These are phyloP conservation scores for Salix koriyanagi DNA, from an alignment of 345 rosid species.

Conservation along the genomic window DNA sequence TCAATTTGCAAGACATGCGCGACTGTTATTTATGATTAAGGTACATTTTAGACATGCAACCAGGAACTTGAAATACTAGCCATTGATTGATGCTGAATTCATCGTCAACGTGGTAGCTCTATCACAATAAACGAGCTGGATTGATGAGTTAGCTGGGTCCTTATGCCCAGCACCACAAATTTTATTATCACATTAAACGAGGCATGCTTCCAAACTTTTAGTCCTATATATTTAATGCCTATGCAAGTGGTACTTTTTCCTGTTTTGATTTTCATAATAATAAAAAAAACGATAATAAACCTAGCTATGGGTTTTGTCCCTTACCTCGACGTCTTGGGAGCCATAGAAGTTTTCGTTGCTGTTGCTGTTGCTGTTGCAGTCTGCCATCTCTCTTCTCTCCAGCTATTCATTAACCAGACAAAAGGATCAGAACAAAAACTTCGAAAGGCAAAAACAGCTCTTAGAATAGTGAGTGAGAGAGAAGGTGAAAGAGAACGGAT, in stretches of 20 bases:
- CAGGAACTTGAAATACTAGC: not conserved
- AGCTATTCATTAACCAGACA: not conserved
- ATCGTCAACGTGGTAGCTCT: not conserved
- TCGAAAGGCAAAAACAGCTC: no score
- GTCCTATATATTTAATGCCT: no score
- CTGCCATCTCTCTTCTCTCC: conserved; percentile 39
- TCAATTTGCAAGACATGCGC: no score
- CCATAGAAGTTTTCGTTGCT: conserved; percentile 28
- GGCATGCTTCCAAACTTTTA: not conserved
- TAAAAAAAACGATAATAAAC: not conserved
- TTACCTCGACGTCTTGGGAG: conserved; percentile 34
- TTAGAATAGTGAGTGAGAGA: not conserved
- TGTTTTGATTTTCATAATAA: not conserved
- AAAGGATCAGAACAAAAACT: not conserved
- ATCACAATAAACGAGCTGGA: not conserved
- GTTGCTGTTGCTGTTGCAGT: conserved; percentile 35
- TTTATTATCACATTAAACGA: not conserved
- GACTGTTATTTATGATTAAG: not conserved
- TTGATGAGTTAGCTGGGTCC: not conserved
- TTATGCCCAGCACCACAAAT: not conserved
- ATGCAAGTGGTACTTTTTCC: no score
- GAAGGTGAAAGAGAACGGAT: not conserved
- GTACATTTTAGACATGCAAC: not conserved
- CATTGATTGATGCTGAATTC: not conserved
- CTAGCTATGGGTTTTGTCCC: not conserved